Percentiles rank a stretch among this genome's conserved stretches.
These are phyloP conservation scores for Spizellomyces punctatus DNA, from an alignment of 192 early-diverging fungal species.

Conservation along the genomic window DNA sequence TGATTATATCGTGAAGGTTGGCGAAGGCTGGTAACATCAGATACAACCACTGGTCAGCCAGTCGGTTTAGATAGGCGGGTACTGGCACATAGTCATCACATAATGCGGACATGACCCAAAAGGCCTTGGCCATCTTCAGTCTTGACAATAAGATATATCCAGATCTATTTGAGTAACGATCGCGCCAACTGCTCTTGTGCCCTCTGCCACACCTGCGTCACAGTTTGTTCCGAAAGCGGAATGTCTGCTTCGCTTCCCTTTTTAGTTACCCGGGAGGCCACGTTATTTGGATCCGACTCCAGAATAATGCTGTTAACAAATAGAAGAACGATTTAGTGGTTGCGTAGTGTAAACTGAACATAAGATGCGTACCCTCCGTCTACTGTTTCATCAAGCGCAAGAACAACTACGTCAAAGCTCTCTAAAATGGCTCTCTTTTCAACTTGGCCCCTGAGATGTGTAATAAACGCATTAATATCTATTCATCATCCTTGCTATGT, in stretches of 20 bases:
- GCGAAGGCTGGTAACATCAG: no score
- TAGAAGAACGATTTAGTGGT: not conserved
- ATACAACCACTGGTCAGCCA: no score
- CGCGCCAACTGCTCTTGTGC: slow-evolving; percentile 51
- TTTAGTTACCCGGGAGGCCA: slow-evolving; percentile 52
- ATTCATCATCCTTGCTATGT: not conserved
- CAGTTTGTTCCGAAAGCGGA: slow-evolving; percentile 50
- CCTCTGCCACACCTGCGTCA: slow-evolving; percentile 47
- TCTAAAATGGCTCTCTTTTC: slow-evolving; percentile 90
- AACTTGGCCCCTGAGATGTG: slow-evolving; percentile 71
- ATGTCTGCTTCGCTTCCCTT: slow-evolving; percentile 37
- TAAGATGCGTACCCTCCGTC: slow-evolving; percentile 76
- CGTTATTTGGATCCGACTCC: slow-evolving; percentile 46
- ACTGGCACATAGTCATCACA: no score
- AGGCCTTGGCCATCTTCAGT: no score
- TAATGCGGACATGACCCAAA: no score
- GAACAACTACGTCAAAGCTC: slow-evolving; percentile 87
- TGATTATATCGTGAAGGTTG: no score
- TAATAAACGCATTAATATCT: not conserved
- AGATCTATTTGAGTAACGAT: slow-evolving; percentile 42
- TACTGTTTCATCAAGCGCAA: slow-evolving; percentile 91
- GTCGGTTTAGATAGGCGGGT: no score
- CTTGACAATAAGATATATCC: not conserved
- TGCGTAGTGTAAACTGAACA: not conserved
- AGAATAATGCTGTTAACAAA: slow-evolving; percentile 43